A percentile compares a stretch with the other conserved stretches of the same genome.
Evolutionary conservation across 345 rosid genomes (phyloP).

Genomic region (Moringa oleifera): DNA sequence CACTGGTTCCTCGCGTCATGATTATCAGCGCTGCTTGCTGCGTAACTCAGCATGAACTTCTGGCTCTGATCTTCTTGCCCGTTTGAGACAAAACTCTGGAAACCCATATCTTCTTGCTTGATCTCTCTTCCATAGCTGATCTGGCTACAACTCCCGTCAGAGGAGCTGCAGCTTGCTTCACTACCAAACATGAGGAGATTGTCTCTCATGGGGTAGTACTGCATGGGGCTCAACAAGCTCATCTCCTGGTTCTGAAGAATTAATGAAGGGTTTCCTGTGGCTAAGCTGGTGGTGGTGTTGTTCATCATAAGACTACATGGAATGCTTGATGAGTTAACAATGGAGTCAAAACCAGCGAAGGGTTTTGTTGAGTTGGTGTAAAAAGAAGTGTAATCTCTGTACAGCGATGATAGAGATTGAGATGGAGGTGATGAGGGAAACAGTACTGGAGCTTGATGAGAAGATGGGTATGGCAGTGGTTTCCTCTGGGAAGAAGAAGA

Average conservation of each 20-base stretch:
- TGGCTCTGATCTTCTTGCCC: slow-evolving; percentile 26
- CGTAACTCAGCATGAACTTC: slow-evolving; percentile 31
- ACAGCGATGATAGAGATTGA: slow-evolving; percentile 18
- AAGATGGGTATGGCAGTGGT: slow-evolving; percentile 30
- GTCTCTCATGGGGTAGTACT: slow-evolving; percentile 34
- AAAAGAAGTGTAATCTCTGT: slow-evolving; percentile 20
- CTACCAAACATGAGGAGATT: slow-evolving; percentile 51
- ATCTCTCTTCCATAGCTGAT: slow-evolving; percentile 37
- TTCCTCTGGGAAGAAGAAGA: slow-evolving; percentile 35
- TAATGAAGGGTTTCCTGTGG: slow-evolving; percentile 18
- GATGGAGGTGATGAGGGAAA: slow-evolving; percentile 15
- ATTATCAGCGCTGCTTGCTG: slow-evolving; percentile 7
- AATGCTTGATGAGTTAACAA: slow-evolving; percentile 11
- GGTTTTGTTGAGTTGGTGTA: slow-evolving; percentile 14
- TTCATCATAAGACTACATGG: background rate
- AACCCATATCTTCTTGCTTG: slow-evolving; percentile 46
- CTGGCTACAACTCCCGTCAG: slow-evolving; percentile 52
- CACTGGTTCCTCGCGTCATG: slow-evolving; percentile 24
- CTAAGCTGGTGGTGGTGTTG: background rate
- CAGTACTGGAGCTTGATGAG: slow-evolving; percentile 20
- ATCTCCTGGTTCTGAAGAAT: slow-evolving; percentile 21
- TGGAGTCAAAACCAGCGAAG: slow-evolving; percentile 25
- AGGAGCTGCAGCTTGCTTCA: slow-evolving; percentile 56
- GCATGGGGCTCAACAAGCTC: slow-evolving; percentile 24
- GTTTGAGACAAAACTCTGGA: slow-evolving; percentile 22